These are phyloP conservation scores for Purpureocillium lavendulum DNA, from an alignment of 2,329 filamentous ascomycete species.

Conservation along the genomic window DNA sequence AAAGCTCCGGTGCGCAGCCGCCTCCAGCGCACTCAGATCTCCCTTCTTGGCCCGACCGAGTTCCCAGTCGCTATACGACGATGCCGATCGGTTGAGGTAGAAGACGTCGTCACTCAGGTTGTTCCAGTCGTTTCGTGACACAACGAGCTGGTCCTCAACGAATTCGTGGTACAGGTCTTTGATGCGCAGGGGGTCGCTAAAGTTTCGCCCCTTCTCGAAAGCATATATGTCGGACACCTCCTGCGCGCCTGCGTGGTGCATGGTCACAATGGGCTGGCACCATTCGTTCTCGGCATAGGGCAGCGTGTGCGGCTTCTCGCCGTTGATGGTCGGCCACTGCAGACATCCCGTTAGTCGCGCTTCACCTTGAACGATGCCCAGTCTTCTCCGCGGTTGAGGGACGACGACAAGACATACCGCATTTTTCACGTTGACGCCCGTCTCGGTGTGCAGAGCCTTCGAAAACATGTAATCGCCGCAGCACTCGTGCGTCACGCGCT, in stretches of 20 bases:
- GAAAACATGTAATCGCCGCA: conserved; percentile 46
- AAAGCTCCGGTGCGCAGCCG: conserved; percentile 30
- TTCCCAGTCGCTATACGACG: conserved; percentile 22
- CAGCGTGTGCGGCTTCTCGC: conserved; percentile 44
- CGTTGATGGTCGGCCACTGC: conserved; percentile 46
- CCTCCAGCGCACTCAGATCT: conserved; percentile 25
- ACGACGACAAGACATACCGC: conserved; percentile 25
- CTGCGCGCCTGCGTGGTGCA: conserved; percentile 44
- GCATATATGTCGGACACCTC: conserved; percentile 42
- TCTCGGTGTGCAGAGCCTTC: conserved; percentile 33
- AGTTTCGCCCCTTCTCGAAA: conserved; percentile 36
- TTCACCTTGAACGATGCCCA: not conserved
- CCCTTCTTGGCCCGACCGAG: conserved; percentile 21
- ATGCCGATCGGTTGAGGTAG: conserved; percentile 27
- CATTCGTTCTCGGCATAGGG: conserved; percentile 38
- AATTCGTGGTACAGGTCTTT: conserved; percentile 40
- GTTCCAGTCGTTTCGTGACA: conserved; percentile 40
- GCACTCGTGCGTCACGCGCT: conserved; percentile 28
- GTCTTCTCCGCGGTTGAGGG: not conserved
- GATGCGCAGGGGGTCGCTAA: conserved; percentile 26
- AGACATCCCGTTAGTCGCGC: conserved; percentile 3
- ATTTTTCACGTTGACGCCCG: conserved; percentile 30
- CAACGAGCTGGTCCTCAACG: conserved; percentile 28
- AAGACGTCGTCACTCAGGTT: conserved; percentile 38
- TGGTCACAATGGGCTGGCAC: conserved; percentile 47